Base-by-base conservation (phyloP, 1,284 basidiomycete genomes). In the Polyporus tsugae region DNA sequence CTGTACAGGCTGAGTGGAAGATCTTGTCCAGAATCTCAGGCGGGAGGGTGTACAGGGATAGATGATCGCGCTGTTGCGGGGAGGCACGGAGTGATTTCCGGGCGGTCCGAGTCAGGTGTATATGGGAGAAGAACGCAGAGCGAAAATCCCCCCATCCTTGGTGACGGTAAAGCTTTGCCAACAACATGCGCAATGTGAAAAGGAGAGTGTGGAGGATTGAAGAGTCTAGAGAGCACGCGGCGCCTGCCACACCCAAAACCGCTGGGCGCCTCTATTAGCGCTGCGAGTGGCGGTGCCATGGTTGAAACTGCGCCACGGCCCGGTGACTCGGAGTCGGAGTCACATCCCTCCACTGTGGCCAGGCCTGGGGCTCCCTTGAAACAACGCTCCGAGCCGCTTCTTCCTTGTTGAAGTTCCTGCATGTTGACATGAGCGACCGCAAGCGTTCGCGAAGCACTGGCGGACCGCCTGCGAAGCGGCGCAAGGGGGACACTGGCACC, bases 391-490 rank as follows among this genome's bases (percentile, higher is more conserved):
- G 6, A 33, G 29, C 15, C 7, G 22, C 4, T 29, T 17, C 11
- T 38, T 33, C 15, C 29, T 62, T 22, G 15, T 33, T 22, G n/a
- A n/a, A n/a, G n/a, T n/a, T n/a, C n/a, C n/a, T 29, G 29, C 29
- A 36, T 38, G 42, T 35, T 42, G n/a, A 58, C 11, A 68, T 68
- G 67, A 57, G 59, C n/a, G 35, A 59, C 6, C 39, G 67, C 22
- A 64, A 64, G 52, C 39, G 67, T 11, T 36, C 33, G 35, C 63
- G 25, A 4, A 38, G 19, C 11, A 25, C 46, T 0, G 63, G 33
- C 4, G 63, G 64, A 25, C 72, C 74, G 41, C 67, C 75, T 9
- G 61, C 72, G 2, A 83, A 82, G 72, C 75, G 78, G 46, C 78
- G 80, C 60, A 81, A 79, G 6, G 78, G 66, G 5, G 70, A 39